Evolutionary conservation across 805 yeast genomes (phyloP), one percentile per base, ranked within the genome.

Genomic region (Ogataea siamensis): DNA sequence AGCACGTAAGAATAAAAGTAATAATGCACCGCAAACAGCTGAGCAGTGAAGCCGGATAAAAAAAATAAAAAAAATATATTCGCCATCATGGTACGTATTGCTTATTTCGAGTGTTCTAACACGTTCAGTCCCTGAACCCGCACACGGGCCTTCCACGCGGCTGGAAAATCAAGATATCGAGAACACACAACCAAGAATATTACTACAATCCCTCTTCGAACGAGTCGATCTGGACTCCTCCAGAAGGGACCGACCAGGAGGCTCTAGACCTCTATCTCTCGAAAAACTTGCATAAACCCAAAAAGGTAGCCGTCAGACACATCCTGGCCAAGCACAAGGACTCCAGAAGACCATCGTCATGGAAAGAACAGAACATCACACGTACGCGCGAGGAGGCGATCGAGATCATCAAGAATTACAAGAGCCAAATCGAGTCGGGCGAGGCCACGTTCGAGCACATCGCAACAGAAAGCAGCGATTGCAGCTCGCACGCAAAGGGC

Each of bases 171-270:
- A 74, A 79, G 43, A 73, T 78, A 38, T 87, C 96, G 28, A 77
- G 79, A 44, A 81, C 93, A 11, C 87, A 86, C 56, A 77, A 85
- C 53, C 76, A 87, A 51, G 96, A 91, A 43, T 93, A 93, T 65
- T 93, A 70, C 63, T 80, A 74, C 64, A 78, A 89, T 56, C 76
- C 79, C 19, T 69, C 70, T 28, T 78, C 88, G 2, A 73, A 77
- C 31, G 80, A 80, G 56, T 84, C 96, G 0, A 70, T 79, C 25
- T 93, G 99, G 99, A 89, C 82, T 39, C 85, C 95, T 8, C 99
- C 99, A 3, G 75, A 68, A 34, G 96, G 91, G 3, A 78, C 95
- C 2, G 84, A 93, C 50, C 57, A 71, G 11, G 77, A 63, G 1
- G 67, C 69, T 49, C 68, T 91, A 42, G 68, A 74, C 26, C 64